Evolutionary conservation across 2,329 filamentous ascomycete species (phyloP).

Genomic region (Xylariaceae sp.): DNA sequence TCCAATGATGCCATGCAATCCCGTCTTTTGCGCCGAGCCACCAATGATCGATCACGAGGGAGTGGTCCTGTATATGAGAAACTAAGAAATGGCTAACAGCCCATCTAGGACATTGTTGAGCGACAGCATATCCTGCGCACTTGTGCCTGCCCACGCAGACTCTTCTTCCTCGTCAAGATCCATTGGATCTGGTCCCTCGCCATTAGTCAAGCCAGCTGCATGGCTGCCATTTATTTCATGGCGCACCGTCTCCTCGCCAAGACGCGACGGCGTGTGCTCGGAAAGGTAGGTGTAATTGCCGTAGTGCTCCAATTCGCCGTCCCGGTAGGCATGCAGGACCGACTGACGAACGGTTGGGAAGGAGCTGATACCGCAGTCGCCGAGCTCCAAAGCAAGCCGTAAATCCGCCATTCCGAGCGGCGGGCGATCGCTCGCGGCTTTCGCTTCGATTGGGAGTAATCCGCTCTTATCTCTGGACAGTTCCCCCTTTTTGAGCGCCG

Average conservation of each 20-base stretch:
- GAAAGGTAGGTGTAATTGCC: conserved; percentile 55
- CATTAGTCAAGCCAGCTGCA: conserved; percentile 38
- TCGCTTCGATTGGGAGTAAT: conserved; percentile 75
- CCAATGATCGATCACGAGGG: conserved; percentile 17
- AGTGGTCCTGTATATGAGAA: conserved; percentile 1
- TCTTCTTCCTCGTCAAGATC: conserved; percentile 50
- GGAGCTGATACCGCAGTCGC: conserved; percentile 69
- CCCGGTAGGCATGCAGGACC: conserved; percentile 66
- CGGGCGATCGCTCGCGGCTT: conserved; percentile 66
- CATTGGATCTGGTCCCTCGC: conserved; percentile 50
- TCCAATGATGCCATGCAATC: conserved; percentile 14
- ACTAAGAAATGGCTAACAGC: conserved; percentile 44
- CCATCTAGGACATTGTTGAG: conserved; percentile 57
- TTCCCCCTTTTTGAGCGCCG: conserved; percentile 67
- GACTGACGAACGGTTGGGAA: conserved; percentile 71
- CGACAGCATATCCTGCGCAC: conserved; percentile 46
- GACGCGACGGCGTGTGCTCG: conserved; percentile 31
- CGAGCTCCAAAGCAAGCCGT: conserved; percentile 68
- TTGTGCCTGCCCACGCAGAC: conserved; percentile 59
- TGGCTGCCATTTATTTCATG: conserved; percentile 11
- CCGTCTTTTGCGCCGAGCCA: conserved; percentile 18
- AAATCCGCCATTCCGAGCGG: conserved; percentile 76
- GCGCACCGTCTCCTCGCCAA: conserved; percentile 25
- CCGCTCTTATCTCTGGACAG: conserved; percentile 70
- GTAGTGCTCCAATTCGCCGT: conserved; percentile 69